These are phyloP conservation scores for Syzygium syzygioides DNA, from an alignment of 441 rosid genomes.

Conservation along the genomic window DNA sequence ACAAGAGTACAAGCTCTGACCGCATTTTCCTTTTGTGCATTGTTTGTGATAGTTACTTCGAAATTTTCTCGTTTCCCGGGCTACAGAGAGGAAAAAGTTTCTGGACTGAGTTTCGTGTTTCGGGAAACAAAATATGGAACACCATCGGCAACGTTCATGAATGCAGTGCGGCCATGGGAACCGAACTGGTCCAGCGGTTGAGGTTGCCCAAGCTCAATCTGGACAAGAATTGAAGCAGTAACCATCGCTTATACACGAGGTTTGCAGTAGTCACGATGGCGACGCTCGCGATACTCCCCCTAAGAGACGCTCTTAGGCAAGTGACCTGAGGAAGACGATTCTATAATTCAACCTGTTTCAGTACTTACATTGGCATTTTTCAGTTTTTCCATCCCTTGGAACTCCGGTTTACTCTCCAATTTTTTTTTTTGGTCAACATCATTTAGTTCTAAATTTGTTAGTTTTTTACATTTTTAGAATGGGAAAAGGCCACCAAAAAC, in stretches of 20 bases:
- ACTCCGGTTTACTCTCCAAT: neutral
- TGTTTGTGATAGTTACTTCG: neutral
- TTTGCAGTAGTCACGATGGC: too few species aligned
- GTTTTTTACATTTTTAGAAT: neutral
- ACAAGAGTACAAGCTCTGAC: rapidly evolving
- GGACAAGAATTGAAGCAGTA: too few species aligned
- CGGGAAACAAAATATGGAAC: neutral
- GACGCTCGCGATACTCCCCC: rapidly evolving
- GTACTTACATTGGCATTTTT: too few species aligned
- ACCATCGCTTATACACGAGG: too few species aligned
- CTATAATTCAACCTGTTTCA: too few species aligned
- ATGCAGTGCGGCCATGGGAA: neutral
- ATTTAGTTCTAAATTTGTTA: neutral
- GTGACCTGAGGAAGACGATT: too few species aligned
- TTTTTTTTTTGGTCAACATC: neutral
- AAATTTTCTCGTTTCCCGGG: neutral
- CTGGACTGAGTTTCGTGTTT: too few species aligned
- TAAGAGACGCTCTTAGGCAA: too few species aligned
- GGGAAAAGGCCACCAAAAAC: too few species aligned
- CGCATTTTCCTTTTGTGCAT: neutral
- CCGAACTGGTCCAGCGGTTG: neutral
- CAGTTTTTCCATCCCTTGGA: neutral
- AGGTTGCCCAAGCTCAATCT: neutral
- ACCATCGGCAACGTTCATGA: neutral
- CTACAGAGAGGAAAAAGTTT: rapidly evolving